Conservation (phyloP, 2,329 filamentous ascomycete species). For the Arthrobotrys sphaeroides region DNA sequence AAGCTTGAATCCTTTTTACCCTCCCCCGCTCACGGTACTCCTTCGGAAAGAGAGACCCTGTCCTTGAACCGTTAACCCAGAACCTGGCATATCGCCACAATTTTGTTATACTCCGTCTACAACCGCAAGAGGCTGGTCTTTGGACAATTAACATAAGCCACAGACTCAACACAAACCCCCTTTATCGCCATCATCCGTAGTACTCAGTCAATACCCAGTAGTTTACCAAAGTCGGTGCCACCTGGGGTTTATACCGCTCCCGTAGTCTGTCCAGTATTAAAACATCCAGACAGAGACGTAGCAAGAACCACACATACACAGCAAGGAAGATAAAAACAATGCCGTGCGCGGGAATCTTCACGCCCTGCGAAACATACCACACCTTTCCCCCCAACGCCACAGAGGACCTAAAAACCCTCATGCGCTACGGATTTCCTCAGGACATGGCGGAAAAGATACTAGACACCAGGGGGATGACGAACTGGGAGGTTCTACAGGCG, state of each 20-base stretch:
- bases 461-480: constrained; percentile 39
- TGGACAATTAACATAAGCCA: neutral
- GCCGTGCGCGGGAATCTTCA: constrained; percentile 38
- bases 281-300: no score
- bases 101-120: neutral
- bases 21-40: neutral
- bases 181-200: no score
- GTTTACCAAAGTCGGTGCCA: no score
- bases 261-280: no score
- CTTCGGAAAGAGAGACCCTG: neutral
- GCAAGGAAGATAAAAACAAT: neutral
- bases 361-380: constrained; percentile 27
- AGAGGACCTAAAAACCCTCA: constrained; percentile 34
- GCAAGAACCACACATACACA: neutral
- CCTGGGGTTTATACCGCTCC: no score
- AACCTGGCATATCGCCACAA: neutral
- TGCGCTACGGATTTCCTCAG: constrained; percentile 39
- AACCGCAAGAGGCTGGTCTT: neutral
- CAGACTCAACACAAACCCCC: neutral
- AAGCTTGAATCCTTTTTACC: neutral
- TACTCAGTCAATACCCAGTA: no score
- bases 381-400: constrained; percentile 25
- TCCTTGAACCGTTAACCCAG: no score
- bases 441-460: constrained; percentile 27
- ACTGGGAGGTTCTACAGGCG: constrained; percentile 44